Conservation (phyloP, 805 yeast species). For the Yarrowia sp. region DNA sequence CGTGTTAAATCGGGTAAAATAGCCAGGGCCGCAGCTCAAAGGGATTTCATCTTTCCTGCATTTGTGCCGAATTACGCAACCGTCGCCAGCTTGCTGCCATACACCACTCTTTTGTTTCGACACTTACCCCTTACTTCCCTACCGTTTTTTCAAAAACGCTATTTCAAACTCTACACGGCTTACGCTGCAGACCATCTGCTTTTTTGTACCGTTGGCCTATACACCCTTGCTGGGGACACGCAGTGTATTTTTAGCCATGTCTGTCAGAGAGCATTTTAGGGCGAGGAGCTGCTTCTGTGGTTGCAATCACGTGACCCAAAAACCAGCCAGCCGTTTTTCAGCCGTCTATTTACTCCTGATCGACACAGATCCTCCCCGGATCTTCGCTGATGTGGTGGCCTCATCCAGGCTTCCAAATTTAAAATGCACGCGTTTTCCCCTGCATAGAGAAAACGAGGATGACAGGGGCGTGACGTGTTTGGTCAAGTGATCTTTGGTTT, state of each 20-base stretch:
- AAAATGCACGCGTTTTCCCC: conserved; percentile 11
- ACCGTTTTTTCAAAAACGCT: no score
- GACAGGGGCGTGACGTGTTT: no score
- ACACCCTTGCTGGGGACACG: neutral
- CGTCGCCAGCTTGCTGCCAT: no score
- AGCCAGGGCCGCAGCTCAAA: no score
- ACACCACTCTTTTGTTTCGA: no score
- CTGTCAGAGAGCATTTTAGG: neutral
- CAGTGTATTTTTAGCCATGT: neutral
- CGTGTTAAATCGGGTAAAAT: no score
- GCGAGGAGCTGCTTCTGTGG: neutral
- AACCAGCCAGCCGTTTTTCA: no score
- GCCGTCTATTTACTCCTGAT: conserved; percentile 1
- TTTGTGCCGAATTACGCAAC: no score
- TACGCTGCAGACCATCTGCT: no score
- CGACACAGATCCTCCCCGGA: conserved; percentile 10
- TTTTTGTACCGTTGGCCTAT: neutral
- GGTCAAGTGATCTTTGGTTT: no score
- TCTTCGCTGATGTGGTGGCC: neutral
- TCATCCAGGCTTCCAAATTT: neutral
- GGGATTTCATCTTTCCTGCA: no score
- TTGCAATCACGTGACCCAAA: no score
- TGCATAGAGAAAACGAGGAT: neutral
- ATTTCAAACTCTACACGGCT: neutral
- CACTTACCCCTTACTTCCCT: neutral